Base-by-base conservation (phyloP, 2,329 filamentous ascomycete species). In the Epichloe glyceriae region DNA sequence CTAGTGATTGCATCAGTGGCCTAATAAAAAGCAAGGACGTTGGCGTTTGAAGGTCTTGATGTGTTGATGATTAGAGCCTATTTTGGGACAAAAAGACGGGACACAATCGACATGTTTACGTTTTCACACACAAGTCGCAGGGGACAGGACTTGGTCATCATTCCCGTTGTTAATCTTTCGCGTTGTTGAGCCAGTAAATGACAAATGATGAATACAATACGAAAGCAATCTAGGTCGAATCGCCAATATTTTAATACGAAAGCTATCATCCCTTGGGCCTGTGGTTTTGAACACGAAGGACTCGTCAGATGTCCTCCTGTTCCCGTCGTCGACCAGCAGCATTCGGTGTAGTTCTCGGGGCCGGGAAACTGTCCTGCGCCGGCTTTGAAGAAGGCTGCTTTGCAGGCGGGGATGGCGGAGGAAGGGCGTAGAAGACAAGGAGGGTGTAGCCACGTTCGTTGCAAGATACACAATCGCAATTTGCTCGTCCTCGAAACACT, bases 1-100 rank as follows among this genome's bases (percentile, higher is more conserved):
- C 74, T 94, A 67, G 81, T 97, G 54, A 79, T 96, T 65, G 86
- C 82, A 58, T 89, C 88, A 60, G 83, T 96, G 65, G 83, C 86
- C 66, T 94, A 80, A 30, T 30, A 77, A 52, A 49, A 58, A 57
- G 54, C 51, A 55, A 57, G 59, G 54, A 61, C 57, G 62, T 56
- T 50, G 65, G 65, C 64, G 64, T 65, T 67, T 37, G 62, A 58
- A 59, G 64, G 58, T 64, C 62, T 64, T 64, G 59, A 62, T 62
- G 59, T 61, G 62, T 61, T 59, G 61, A 57, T 56, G 60, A 58
- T 59, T 61, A 62, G 61, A 64, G 22, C 40, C 46, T 44, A 14
- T 22, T 22, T 46, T 46, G 43, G 37, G 26, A 26, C 17, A 30
- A 15, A 19, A n/a, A 10, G 14, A 19, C 19, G 46, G 4, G 20